These are phyloP conservation scores for Cupressus sempervirens DNA, from an alignment of 75 land plant genomes.

Conservation along the genomic window DNA sequence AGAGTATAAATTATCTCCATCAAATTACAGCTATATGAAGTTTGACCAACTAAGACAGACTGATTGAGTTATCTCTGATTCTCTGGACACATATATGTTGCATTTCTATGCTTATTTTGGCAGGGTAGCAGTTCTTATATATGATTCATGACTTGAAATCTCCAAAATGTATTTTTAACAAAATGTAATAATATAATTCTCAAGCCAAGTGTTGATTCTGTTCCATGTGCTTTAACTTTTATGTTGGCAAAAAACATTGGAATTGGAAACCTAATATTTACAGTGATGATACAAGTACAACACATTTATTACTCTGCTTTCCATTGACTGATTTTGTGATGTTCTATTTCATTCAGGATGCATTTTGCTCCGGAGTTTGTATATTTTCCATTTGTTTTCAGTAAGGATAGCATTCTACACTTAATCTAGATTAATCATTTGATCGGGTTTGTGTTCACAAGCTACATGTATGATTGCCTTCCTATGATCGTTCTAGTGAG, in stretches of 20 bases:
- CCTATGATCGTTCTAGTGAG: not conserved
- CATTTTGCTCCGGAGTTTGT: not conserved
- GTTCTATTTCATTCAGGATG: not conserved
- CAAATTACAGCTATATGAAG: not conserved
- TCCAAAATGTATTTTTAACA: not conserved
- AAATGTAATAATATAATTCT: not conserved
- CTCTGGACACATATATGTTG: not conserved
- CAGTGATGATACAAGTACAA: not conserved
- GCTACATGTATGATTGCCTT: not conserved
- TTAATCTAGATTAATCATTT: not conserved
- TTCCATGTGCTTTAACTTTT: not conserved
- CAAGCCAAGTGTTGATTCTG: not conserved
- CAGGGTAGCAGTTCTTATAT: not conserved
- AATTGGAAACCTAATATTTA: not conserved
- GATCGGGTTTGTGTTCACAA: not conserved
- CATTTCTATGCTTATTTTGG: not conserved
- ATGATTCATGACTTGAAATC: not conserved
- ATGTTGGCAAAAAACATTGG: not conserved
- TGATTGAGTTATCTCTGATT: not conserved
- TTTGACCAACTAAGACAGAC: not conserved
- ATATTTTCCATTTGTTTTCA: not conserved
- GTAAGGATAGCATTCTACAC: not conserved
- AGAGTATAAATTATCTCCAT: not conserved
- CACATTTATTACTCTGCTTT: not conserved
- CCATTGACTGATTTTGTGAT: not conserved